phyloP scores from a whole-genome alignment of 1,284 basidiomycete species.

The Heliocybe sulcata region DNA sequence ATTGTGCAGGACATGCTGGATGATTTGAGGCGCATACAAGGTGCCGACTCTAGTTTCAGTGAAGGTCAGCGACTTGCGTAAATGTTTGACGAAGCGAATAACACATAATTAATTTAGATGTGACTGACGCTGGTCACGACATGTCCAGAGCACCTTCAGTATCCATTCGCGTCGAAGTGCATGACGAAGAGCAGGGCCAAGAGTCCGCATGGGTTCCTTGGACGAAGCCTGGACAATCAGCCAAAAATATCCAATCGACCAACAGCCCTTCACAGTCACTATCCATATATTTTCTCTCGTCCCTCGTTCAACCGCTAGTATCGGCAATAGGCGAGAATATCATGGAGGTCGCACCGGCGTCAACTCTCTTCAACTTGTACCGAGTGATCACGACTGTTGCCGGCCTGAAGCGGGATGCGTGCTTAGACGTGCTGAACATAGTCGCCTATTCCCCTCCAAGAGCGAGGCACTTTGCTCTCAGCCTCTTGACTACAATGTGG shows the following conservation, averaged over 20 bases:
- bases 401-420: constrained; percentile 56
- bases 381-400: constrained; percentile 53
- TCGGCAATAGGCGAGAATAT: constrained; percentile 52
- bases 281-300: constrained; percentile 50
- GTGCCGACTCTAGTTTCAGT: constrained; percentile 13
- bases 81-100: not conserved
- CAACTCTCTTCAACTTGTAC: constrained; percentile 44
- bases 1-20: constrained; percentile 44
- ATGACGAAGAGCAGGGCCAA: constrained; percentile 21
- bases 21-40: constrained; percentile 34
- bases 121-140: not conserved
- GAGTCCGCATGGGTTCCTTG: constrained; percentile 20
- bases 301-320: constrained; percentile 52
- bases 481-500: constrained; percentile 56
- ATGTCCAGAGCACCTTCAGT: constrained; percentile 30
- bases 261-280: constrained; percentile 39
- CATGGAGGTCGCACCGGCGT: constrained; percentile 25
- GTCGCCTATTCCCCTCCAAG: constrained; percentile 55
- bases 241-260: constrained; percentile 7
- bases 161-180: constrained; percentile 51
- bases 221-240: constrained; percentile 8
- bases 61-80: constrained; percentile 4
- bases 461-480: constrained; percentile 48
- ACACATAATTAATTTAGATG: not conserved
- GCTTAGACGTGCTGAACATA: constrained; percentile 64